Percentiles rank a stretch among this genome's conserved stretches.
Conservation (phyloP, 176 grass and related monocot species). For the Musa troglodytarum region DNA sequence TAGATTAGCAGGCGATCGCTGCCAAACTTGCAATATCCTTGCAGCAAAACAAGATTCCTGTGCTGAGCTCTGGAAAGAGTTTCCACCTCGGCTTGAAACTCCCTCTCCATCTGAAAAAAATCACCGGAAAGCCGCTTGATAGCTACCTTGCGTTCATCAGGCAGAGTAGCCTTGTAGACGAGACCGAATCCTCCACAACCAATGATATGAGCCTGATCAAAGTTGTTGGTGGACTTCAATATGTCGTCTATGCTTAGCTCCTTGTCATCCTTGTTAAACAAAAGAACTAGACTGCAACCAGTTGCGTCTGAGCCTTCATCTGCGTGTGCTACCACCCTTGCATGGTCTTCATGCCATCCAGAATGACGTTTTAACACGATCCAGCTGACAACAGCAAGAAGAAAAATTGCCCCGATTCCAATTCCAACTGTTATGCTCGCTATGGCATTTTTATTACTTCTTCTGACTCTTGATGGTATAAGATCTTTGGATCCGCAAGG, state of each 20-base stretch:
- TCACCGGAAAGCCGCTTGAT: slow-evolving; percentile 88
- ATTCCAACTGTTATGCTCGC: slow-evolving; percentile 42
- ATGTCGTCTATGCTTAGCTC: slow-evolving; percentile 73
- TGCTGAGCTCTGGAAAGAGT: slow-evolving; percentile 87
- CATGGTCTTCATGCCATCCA: slow-evolving; percentile 47
- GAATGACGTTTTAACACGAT: slow-evolving; percentile 36
- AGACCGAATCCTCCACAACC: slow-evolving; percentile 91
- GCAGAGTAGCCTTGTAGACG: slow-evolving; percentile 73
- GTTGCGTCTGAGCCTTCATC: slow-evolving; percentile 56
- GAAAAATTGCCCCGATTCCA: slow-evolving; percentile 31
- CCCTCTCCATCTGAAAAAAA: slow-evolving; percentile 85
- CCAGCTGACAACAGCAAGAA: slow-evolving; percentile 38
- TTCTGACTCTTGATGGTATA: not conserved
- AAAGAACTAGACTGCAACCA: slow-evolving; percentile 55
- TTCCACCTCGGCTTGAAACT: slow-evolving; percentile 89
- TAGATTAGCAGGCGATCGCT: slow-evolving; percentile 78
- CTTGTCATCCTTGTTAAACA: slow-evolving; percentile 73
- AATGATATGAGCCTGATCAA: slow-evolving; percentile 75
- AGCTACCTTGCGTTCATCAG: slow-evolving; percentile 59
- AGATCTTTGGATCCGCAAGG: not conserved
- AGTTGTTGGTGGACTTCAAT: slow-evolving; percentile 84
- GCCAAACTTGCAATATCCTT: slow-evolving; percentile 86
- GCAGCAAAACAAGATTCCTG: slow-evolving; percentile 68
- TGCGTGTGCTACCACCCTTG: slow-evolving; percentile 67
- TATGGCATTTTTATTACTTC: slow-evolving; percentile 32